These are phyloP conservation scores for Flaveria bidentis DNA, from an alignment of 129 eudicot species.

Conservation along the genomic window DNA sequence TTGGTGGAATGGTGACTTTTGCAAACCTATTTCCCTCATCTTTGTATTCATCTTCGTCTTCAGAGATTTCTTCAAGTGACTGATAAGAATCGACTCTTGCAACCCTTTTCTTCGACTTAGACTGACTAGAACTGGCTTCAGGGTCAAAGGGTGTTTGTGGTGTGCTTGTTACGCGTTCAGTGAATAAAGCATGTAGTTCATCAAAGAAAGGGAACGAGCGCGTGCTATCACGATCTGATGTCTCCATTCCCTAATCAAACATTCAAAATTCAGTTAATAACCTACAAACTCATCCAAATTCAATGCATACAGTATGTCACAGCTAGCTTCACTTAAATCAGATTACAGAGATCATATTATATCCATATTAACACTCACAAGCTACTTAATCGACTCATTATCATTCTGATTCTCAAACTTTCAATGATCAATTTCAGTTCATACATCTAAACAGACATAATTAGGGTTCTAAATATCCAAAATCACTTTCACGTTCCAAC, in stretches of 20 bases:
- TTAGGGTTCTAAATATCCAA: slow-evolving; percentile 1
- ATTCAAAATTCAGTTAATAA: slow-evolving; percentile 3
- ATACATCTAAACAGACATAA: slow-evolving; percentile 9
- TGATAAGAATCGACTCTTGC: slow-evolving; percentile 35
- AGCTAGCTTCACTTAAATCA: neutral
- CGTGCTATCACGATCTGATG: slow-evolving; percentile 47
- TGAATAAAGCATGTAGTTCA: slow-evolving; percentile 62
- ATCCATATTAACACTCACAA: neutral
- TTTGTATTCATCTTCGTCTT: slow-evolving; percentile 43
- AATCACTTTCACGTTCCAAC: neutral
- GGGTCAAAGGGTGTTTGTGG: slow-evolving; percentile 41
- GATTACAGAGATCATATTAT: neutral
- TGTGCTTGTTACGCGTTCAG: slow-evolving; percentile 39
- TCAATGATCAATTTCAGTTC: neutral
- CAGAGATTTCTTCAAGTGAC: slow-evolving; percentile 51
- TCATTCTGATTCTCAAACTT: too few species aligned
- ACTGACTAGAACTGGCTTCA: slow-evolving; percentile 36
- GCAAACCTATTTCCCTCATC: slow-evolving; percentile 29
- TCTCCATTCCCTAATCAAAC: slow-evolving; percentile 56
- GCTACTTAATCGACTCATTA: too few species aligned
- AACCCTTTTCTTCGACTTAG: slow-evolving; percentile 44
- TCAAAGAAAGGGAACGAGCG: slow-evolving; percentile 65
- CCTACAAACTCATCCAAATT: neutral
- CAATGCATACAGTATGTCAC: neutral
- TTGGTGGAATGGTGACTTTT: slow-evolving; percentile 34